Base-by-base conservation (phyloP, 1,284 basidiomycete genomes). In the Veloboletus limbatus region DNA sequence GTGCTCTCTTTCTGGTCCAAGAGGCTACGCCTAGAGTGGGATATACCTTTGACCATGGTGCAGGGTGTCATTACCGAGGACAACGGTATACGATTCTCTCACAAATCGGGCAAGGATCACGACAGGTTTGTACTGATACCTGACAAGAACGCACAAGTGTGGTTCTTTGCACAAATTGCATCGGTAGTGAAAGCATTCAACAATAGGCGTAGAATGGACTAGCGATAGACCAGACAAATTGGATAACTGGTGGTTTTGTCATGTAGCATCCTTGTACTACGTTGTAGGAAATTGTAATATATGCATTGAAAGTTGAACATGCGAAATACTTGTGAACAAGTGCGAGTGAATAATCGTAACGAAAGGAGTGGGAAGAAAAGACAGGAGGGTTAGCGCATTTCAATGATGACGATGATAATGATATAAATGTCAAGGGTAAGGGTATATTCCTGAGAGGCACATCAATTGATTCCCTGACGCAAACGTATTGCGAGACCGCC, bases 61-160 rank as follows among this genome's bases (percentile, higher is more conserved):
- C 86, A 89, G 63, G 91, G 89, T 24, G 85, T 99, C 37, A 90
- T 85, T 2, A 82, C 92, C 27, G 94, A 97, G 63, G 83, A 92
- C 59, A 89, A 81, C 8, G 94, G 94, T 1, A 90, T 98, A 57
- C 83, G 85, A 6, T 87, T 99, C 62, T 82, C 85, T 9, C 81
- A 88, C 68, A 90, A 88, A 57, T 69, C 73, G 3, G 87, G 86
- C 45, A 79, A 73, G 56, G 84, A 82, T 47, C 73, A 81, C 44
- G 84, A 90, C 68, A 83, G 77, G 59, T 89, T 88, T 63, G 76
- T 87, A n/a, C 73, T 80, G 57, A 84, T 89, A 56, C 78, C 82
- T 4, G 86, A 89, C 67, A 85, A 85, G 62, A 68, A 69, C 24
- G 78, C 85, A 5, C 85, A 86, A 65, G 73, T 74, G 10, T 90